Evolutionary conservation across 176 grass and related monocot species (phyloP), one percentile per base, ranked within the genome.

Genomic region (Oryza punctata): DNA sequence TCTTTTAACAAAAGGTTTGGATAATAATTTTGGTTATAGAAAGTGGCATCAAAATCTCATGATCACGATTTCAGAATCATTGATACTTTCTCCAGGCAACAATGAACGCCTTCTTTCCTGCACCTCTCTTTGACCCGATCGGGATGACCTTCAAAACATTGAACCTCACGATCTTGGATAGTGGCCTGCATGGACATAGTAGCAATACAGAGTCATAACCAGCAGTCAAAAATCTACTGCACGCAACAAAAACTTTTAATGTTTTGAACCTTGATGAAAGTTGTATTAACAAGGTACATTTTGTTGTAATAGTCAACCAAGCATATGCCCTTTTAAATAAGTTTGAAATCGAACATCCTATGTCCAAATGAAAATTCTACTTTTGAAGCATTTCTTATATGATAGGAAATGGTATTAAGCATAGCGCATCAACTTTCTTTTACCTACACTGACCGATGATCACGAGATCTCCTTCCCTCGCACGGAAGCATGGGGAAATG

Each of bases 361-460:
- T 63, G 50, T 21, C 65, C 66, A 19, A 33, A 65, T 14, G 25
- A 19, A 69, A 69, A 19, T 24, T n/a, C 2, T 30, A 28, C 1
- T 57, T 69, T n/a, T 21, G 15, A 30, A 26, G 14, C 1, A 76
- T 29, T 18, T 14, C n/a, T 23, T 59, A 41, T 82, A 63, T 14
- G 12, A 64, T 3, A 77, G 33, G 75, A 40, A 25, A 46, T 46
- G 14, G 21, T 28, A 10, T 3, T 47, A 14, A 38, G 45, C 13
- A 47, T 12, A 47, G 45, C 0, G 6, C 26, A 50, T 7, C 50
- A 49, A 4, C 3, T 18, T 12, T 12, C 7, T 41, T 71, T 72
- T 82, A 82, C 68, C 68, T 82, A 68, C 79, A 82, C 50, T 72
- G 79, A 23, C 35, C 68, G 21, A 82, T 82, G 35, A 82, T 82